Base-by-base conservation (phyloP, 73 alveolate species). In the Stentor roeselii region DNA sequence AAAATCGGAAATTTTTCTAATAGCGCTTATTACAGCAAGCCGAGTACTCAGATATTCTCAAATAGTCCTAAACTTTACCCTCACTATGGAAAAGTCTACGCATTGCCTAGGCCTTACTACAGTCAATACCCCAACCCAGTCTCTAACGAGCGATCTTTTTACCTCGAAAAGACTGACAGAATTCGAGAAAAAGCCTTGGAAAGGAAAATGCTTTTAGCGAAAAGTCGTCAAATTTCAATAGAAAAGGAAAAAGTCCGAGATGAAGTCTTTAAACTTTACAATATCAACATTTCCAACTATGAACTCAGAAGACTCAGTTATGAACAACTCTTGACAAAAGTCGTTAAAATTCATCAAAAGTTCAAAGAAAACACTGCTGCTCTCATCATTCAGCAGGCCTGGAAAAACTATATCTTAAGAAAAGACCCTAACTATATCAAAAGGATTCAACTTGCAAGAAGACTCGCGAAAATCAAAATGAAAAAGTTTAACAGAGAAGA, bases 301-400 rank as follows among this genome's bases (percentile, higher is more conserved):
- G 67, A 50, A 50, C 67, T 50, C 21, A 6, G 67, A 50, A 50
- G 67, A 50, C 6, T 50, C 30, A 50, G 30, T 11, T 50, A 50
- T 50, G 67, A 50, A 50, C 67, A 50, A 50, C 67, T 50, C 21
- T 21, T 50, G 21, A 50, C 67, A 50, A 50, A 50, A 50, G 67
- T 50, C 21, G 67, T 50, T 6, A 50, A 50, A 21, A 50, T 50
- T 21, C 67, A 50, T 50, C 67, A 50, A 50, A 50, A 50, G 67
- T 50, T 50, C 67, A 50, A 50, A 50, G 67, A 50, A 50, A 50
- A 50, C 67, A 50, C 67, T 50, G 67, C 67, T 50, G 67, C 67
- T 11, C 67, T 50, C 21, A 50, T 50, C 6, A 50, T 50, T 11
- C 67, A 50, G 21, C 67, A 50, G 21, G 6, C 67, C 6, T 50